Percentiles rank a stretch among this genome's conserved stretches.
phyloP scores from a whole-genome alignment of 2,329 filamentous ascomycete species.

The Aspergillus spinulosporus region DNA sequence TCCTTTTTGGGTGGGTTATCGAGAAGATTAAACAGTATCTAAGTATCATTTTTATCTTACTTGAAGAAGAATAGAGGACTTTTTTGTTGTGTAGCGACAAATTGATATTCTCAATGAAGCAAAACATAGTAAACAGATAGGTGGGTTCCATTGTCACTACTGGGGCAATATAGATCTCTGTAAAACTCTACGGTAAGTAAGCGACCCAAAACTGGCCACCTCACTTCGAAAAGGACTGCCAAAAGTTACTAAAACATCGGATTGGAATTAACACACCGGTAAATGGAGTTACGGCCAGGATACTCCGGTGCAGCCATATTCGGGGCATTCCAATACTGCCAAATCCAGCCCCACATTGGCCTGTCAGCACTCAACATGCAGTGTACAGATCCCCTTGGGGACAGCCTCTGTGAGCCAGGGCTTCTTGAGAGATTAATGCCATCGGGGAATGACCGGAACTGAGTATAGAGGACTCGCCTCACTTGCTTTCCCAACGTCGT shows the following conservation, averaged over 20 bases:
- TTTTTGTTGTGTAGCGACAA: too few relatives aligned
- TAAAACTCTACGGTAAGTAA: neutral
- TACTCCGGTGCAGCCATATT: conserved; percentile 2
- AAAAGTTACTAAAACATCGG: neutral
- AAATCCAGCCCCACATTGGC: conserved; percentile 6
- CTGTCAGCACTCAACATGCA: neutral
- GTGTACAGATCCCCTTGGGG: neutral
- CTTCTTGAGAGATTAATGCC: neutral
- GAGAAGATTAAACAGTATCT: too few relatives aligned
- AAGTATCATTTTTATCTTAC: too few relatives aligned
- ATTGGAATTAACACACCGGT: neutral
- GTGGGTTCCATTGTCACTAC: too few relatives aligned
- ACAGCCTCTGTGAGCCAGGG: neutral
- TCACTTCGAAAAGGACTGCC: neutral
- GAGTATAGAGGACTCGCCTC: too few relatives aligned
- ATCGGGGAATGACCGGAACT: neutral
- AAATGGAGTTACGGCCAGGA: neutral
- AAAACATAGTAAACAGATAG: too few relatives aligned
- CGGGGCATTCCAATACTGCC: conserved; percentile 1
- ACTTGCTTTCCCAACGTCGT: too few relatives aligned
- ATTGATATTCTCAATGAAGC: too few relatives aligned
- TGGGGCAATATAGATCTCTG: too few relatives aligned
- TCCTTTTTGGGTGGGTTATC: neutral
- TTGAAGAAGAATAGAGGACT: too few relatives aligned
- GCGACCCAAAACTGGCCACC: neutral